Evolutionary conservation across 2,329 filamentous ascomycete genomes (phyloP).

Genomic region (Xenoacremonium recifei): DNA sequence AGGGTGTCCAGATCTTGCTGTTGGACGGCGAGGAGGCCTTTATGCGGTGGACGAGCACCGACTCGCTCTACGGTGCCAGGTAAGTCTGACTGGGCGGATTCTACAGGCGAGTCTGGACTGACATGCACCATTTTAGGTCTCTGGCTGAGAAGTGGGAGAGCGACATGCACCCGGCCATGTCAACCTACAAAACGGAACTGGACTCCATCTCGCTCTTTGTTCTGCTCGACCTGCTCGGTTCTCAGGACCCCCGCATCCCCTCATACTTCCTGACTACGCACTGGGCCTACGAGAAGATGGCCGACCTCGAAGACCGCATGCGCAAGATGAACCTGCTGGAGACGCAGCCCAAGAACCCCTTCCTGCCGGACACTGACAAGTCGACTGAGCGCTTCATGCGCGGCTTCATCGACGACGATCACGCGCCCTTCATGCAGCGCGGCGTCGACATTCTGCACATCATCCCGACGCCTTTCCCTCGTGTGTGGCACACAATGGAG

Average conservation of each 20-base stretch:
- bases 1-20: constrained; percentile 84
- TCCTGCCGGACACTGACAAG: constrained; percentile 66
- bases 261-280: constrained; percentile 90
- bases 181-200: constrained; percentile 72
- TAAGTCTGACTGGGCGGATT: constrained; percentile 33
- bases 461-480: constrained; percentile 80
- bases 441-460: constrained; percentile 89
- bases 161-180: constrained; percentile 65
- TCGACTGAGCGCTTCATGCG: constrained; percentile 43
- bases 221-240: constrained; percentile 85
- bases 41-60: constrained; percentile 70
- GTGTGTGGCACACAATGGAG: constrained; percentile 80
- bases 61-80: constrained; percentile 88
- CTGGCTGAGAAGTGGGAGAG: constrained; percentile 81
- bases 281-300: constrained; percentile 84
- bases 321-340: constrained; percentile 66
- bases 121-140: constrained; percentile 41
- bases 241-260: constrained; percentile 65
- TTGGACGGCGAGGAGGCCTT: constrained; percentile 96
- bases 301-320: constrained; percentile 70
- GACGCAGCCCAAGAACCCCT: constrained; percentile 49
- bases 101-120: neutral
- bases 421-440: constrained; percentile 82
- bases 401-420: constrained; percentile 75
- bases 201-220: constrained; percentile 84